Conservation (phyloP, 2,329 filamentous ascomycete species). For the Fusarium nematophilum region DNA sequence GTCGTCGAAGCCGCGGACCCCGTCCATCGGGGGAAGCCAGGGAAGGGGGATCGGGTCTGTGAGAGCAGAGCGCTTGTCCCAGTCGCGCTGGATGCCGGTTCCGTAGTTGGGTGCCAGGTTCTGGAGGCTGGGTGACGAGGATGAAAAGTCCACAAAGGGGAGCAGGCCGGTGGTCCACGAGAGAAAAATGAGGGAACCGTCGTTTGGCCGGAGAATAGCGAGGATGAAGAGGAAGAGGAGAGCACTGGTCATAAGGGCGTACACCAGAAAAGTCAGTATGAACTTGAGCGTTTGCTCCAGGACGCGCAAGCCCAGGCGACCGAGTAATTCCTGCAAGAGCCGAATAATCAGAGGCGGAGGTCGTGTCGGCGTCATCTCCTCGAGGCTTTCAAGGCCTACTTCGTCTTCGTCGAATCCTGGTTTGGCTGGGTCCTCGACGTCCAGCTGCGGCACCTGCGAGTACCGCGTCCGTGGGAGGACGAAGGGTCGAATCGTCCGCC, state of each 20-base stretch:
- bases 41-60: slow-evolving; percentile 26
- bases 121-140: slow-evolving; percentile 42
- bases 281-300: background rate
- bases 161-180: slow-evolving; percentile 50
- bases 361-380: background rate
- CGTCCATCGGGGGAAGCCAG: slow-evolving; percentile 46
- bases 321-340: background rate
- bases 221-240: slow-evolving; percentile 36
- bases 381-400: background rate
- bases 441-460: slow-evolving; percentile 39
- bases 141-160: slow-evolving; percentile 49
- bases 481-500: slow-evolving; percentile 13
- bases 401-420: background rate
- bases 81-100: slow-evolving; percentile 36
- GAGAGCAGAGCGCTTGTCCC: slow-evolving; percentile 47
- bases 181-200: slow-evolving; percentile 48
- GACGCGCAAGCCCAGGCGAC: background rate
- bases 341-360: background rate
- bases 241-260: background rate
- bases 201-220: slow-evolving; percentile 41
- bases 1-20: slow-evolving; percentile 43
- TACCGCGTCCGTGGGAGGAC: slow-evolving; percentile 17
- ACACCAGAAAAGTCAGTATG: background rate
- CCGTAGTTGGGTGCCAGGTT: slow-evolving; percentile 38
- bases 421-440: slow-evolving; percentile 29